Evolutionary conservation across 1,284 basidiomycete genomes (phyloP), one percentile per base, ranked within the genome.

Genomic region (Tetrapyrgos nigripes): DNA sequence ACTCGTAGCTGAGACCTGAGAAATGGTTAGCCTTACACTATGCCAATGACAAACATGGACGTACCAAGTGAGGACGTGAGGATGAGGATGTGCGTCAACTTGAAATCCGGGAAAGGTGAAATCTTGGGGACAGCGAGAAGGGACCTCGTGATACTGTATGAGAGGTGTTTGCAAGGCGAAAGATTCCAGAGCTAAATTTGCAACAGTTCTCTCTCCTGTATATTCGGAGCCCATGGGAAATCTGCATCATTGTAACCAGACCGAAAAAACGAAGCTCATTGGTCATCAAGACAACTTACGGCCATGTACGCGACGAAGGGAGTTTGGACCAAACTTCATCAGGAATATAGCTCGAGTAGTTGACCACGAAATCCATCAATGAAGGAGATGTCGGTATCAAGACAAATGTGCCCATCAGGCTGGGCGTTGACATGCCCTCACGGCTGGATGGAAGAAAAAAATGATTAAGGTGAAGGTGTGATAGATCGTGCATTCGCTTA

Each of bases 361-460:
- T 66, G 2, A 57, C 62, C 1, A 70, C 65, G 44, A 67, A 47
- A 37, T 73, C 68, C 2, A 73, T 50, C 4, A 66, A 64, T 5
- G 74, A 76, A 8, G 73, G 70, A 0, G 69, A 65, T 3, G 64
- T 66, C 1, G 72, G 74, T 55, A 73, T 64, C 6, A 72, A 63
- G 11, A 71, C 69, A 27, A 76, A 70, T 11, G 73, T 71, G 6
- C 69, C 75, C n/a, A 71, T 68, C 9, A 77, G 64, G 40, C 73
- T 73, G 33, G 17, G 19, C 5, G 5, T n/a, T n/a, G 19, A 17
- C 19, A 17, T 40, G 6, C 14, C 8, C 10, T 50, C 48, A 11
- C 48, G 48, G 17, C 48, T 50, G 19, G 10, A n/a, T 10, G 37
- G 17, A 17, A 40, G 31, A 14, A 50, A 14, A n/a, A n/a, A 13